Evolutionary conservation across 202 grass and related monocot genomes (phyloP).

Genomic region (Saccharum hybrid): DNA sequence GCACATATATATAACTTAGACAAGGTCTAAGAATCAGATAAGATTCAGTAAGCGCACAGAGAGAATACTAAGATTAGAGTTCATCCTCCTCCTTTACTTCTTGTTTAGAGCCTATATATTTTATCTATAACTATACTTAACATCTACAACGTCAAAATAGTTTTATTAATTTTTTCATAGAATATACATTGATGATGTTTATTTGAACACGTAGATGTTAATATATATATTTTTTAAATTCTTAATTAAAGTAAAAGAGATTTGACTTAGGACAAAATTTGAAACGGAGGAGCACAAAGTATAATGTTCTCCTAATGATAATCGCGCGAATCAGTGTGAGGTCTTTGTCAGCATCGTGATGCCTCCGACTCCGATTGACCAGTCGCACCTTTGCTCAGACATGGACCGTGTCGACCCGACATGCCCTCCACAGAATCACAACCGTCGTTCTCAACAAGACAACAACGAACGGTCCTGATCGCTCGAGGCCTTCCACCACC

Average conservation of each 20-base stretch:
- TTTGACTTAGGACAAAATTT: not conserved
- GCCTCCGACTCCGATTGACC: not conserved
- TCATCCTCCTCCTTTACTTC: too few species aligned
- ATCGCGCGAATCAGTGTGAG: too few species aligned
- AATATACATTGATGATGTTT: not conserved
- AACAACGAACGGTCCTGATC: slow-evolving; percentile 18
- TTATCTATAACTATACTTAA: too few species aligned
- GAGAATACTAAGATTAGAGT: too few species aligned
- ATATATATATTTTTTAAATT: too few species aligned
- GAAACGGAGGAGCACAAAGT: not conserved
- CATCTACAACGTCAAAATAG: too few species aligned
- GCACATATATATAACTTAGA: too few species aligned
- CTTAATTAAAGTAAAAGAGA: not conserved
- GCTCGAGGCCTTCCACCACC: too few species aligned
- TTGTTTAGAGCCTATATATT: too few species aligned
- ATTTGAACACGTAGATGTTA: not conserved
- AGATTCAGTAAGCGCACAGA: too few species aligned
- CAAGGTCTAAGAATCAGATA: too few species aligned
- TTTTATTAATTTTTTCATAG: too few species aligned
- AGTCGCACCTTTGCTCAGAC: not conserved
- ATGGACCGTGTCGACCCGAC: not conserved
- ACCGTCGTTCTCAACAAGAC: not conserved
- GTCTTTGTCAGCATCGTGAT: not conserved
- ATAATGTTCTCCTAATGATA: not conserved
- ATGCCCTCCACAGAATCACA: not conserved